Percentiles rank a stretch among this genome's conserved stretches.
phyloP scores from a whole-genome alignment of 441 rosid genomes.

The Eutrema salsugineum region DNA sequence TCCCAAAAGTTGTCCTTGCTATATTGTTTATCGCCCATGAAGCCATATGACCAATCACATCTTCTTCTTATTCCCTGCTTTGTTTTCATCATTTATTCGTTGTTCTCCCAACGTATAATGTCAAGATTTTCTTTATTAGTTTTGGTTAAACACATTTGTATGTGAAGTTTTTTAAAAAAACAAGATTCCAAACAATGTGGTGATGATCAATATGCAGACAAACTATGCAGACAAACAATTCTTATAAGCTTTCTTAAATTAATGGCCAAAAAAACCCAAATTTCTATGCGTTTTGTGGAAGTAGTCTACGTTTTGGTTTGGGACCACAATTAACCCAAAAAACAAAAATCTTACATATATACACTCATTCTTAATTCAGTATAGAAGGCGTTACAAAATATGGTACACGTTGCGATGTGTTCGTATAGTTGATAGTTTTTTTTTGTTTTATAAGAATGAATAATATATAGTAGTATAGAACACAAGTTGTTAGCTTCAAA shows the following conservation, averaged over 20 bases:
- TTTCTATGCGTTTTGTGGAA: no score
- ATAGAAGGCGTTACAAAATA: neutral
- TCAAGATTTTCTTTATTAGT: neutral
- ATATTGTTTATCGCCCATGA: constrained; percentile 18
- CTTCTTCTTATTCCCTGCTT: constrained; percentile 15
- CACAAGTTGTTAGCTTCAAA: neutral
- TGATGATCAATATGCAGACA: neutral
- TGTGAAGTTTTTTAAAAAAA: neutral
- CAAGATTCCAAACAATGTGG: neutral
- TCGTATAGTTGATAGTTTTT: neutral
- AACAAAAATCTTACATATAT: no score
- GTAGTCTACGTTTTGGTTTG: no score
- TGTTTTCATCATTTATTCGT: constrained; percentile 12
- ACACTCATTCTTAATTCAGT: no score
- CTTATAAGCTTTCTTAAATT: neutral
- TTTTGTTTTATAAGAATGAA: neutral
- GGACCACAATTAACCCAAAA: no score
- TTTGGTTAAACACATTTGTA: neutral
- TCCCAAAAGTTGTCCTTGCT: constrained; percentile 26
- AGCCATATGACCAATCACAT: constrained; percentile 25
- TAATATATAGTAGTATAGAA: neutral
- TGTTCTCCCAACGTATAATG: neutral
- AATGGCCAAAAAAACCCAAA: no score
- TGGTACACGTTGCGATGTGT: neutral
- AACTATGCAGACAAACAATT: neutral